Conservation (phyloP, 2,329 filamentous ascomycete species). For the Exophiala xenobiotica region DNA sequence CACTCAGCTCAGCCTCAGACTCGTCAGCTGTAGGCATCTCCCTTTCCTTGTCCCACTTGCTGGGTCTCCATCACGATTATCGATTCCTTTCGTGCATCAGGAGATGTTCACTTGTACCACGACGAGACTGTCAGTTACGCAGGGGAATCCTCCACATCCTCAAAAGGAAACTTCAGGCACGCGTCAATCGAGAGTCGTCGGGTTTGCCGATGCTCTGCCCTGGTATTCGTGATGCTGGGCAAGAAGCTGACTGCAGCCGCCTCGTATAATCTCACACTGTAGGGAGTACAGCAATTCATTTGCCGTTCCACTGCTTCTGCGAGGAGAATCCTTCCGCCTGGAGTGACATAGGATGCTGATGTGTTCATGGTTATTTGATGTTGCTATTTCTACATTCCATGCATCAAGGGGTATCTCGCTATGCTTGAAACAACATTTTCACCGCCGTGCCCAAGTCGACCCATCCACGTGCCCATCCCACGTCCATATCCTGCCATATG, state of each 20-base stretch:
- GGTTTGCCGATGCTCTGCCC: too few species aligned
- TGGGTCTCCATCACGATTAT: background rate
- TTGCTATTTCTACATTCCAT: constrained; percentile 16
- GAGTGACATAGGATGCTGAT: background rate
- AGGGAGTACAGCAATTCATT: constrained; percentile 6
- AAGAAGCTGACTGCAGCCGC: constrained; percentile 13
- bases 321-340: background rate
- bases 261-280: constrained; percentile 8
- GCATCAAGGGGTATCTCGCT: constrained; percentile 15
- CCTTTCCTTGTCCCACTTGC: background rate
- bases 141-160: constrained; percentile 7
- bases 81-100: background rate
- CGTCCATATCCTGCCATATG: background rate
- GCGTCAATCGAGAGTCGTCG: background rate
- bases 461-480: too few species aligned
- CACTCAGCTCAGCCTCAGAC: constrained; percentile 23
- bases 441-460: background rate
- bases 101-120: constrained; percentile 6
- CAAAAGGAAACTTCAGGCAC: background rate
- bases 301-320: constrained; percentile 1
- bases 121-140: constrained; percentile 11
- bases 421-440: constrained; percentile 14
- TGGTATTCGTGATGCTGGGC: background rate
- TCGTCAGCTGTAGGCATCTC: constrained; percentile 17
- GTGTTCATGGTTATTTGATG: constrained; percentile 2